Conservation (phyloP, 768 basidiomycete species). For the Tricholoma terreum region DNA sequence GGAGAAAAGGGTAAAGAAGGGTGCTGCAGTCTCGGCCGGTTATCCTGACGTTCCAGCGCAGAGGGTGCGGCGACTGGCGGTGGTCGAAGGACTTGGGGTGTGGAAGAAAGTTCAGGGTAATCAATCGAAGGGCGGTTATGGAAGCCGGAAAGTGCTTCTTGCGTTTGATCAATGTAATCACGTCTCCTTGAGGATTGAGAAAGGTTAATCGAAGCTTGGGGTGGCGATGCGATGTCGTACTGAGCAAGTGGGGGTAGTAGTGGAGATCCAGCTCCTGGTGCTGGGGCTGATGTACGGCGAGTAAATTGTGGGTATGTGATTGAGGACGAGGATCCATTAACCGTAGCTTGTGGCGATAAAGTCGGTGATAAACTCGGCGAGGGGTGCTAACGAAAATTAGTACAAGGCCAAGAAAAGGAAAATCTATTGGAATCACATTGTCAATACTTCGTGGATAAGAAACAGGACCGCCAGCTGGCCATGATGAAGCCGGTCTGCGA, state of each 20-base stretch:
- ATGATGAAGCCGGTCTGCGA: slow-evolving; percentile 42
- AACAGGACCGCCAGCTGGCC: slow-evolving; percentile 41
- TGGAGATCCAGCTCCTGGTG: slow-evolving; percentile 23
- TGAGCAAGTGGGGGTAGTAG: slow-evolving; percentile 34
- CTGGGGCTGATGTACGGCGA: slow-evolving; percentile 35
- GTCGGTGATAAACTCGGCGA: slow-evolving; percentile 34
- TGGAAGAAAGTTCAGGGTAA: slow-evolving; percentile 70
- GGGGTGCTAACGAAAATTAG: slow-evolving; percentile 26
- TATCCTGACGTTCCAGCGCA: slow-evolving; percentile 72
- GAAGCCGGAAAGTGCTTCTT: slow-evolving; percentile 53
- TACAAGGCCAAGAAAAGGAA: neutral
- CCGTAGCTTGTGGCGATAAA: slow-evolving; percentile 31
- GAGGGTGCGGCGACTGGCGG: slow-evolving; percentile 78
- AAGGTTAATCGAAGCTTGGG: slow-evolving; percentile 82
- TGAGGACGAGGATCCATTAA: slow-evolving; percentile 25
- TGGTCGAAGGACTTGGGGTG: slow-evolving; percentile 59
- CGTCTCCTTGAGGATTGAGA: slow-evolving; percentile 67
- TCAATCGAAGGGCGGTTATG: slow-evolving; percentile 59
- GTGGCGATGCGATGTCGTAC: slow-evolving; percentile 63
- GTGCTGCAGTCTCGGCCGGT: slow-evolving; percentile 53
- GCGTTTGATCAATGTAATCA: slow-evolving; percentile 79
- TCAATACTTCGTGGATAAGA: slow-evolving; percentile 48
- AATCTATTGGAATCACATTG: slow-evolving; percentile 32
- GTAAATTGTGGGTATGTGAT: slow-evolving; percentile 49
- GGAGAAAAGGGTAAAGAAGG: slow-evolving; percentile 26